Evolutionary conservation across 169 alveolate species (phyloP).

Genomic region (Cryptosporidium ubiquitum): DNA sequence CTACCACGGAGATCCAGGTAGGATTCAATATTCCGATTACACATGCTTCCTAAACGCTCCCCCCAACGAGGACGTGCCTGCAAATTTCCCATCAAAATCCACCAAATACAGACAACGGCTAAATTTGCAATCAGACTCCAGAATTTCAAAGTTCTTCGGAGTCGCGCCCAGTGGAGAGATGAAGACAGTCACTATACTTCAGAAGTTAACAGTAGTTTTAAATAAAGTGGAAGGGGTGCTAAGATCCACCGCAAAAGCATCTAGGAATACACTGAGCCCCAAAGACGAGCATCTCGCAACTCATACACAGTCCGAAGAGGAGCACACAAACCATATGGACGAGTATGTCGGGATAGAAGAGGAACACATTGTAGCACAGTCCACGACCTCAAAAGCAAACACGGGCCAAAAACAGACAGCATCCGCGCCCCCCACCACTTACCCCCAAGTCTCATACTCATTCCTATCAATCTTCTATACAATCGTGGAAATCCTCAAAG

Average conservation of each 20-base stretch:
- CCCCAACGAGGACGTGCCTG: not conserved
- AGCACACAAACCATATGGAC: not conserved
- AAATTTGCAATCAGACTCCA: slow-evolving; percentile 17
- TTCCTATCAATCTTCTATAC: slow-evolving; percentile 60
- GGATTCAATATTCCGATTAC: slow-evolving; percentile 41
- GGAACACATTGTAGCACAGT: not conserved
- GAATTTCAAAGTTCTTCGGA: slow-evolving; percentile 15
- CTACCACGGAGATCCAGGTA: slow-evolving; percentile 52
- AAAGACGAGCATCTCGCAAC: too few relatives aligned
- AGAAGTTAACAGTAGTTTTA: slow-evolving; percentile 3
- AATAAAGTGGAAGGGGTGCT: slow-evolving; percentile 33
- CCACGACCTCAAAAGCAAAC: not conserved
- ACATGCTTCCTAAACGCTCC: slow-evolving; percentile 71
- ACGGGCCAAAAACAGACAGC: not conserved
- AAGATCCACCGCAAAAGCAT: slow-evolving; percentile 14
- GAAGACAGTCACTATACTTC: slow-evolving; percentile 21
- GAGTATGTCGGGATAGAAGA: not conserved
- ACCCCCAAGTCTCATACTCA: slow-evolving; percentile 36
- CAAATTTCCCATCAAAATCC: slow-evolving; percentile 27
- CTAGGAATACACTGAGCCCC: not conserved
- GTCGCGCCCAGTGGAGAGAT: slow-evolving; percentile 11
- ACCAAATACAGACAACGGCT: slow-evolving; percentile 25
- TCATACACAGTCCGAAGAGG: not conserved
- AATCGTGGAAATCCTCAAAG: slow-evolving; percentile 23
- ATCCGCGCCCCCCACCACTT: slow-evolving; percentile 12